A percentile compares a stretch with the other conserved stretches of the same genome.
These are phyloP conservation scores for Sanghuangporus baumii DNA, from an alignment of 1,284 basidiomycete species.

Conservation along the genomic window DNA sequence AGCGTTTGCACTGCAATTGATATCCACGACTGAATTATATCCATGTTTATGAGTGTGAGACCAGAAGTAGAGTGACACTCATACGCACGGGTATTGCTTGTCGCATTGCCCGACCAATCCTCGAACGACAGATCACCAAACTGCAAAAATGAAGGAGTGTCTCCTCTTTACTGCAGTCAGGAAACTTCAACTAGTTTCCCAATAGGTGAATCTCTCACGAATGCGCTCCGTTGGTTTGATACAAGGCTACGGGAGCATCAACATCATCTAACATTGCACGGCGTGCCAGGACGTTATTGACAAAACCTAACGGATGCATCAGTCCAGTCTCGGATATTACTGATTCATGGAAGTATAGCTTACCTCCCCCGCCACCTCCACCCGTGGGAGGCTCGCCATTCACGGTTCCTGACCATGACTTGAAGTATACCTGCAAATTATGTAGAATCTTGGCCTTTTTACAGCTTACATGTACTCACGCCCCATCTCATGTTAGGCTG, in stretches of 20 bases:
- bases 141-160: slow-evolving; percentile 42
- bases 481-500: slow-evolving; percentile 53
- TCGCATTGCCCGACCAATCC: slow-evolving; percentile 44
- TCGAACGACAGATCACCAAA: slow-evolving; percentile 44
- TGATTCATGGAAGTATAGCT: slow-evolving; percentile 41
- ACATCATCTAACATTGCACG: slow-evolving; percentile 45
- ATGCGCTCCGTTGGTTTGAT: slow-evolving; percentile 49
- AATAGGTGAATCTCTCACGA: slow-evolving; percentile 28
- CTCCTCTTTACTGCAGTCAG: slow-evolving; percentile 32
- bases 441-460: slow-evolving; percentile 47
- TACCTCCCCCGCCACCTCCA: slow-evolving; percentile 56
- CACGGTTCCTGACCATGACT: slow-evolving; percentile 53
- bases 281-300: slow-evolving; percentile 43
- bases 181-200: background rate
- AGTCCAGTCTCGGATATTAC: slow-evolving; percentile 28
- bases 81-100: slow-evolving; percentile 36
- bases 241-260: slow-evolving; percentile 40
- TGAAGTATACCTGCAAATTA: slow-evolving; percentile 60
- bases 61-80: background rate
- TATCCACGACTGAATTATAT: slow-evolving; percentile 39
- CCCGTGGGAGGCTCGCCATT: slow-evolving; percentile 56
- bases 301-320: slow-evolving; percentile 33
- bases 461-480: slow-evolving; percentile 48
- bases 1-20: slow-evolving; percentile 48
- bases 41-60: background rate